Base-by-base conservation (phyloP, 164 flowering plant species). In the Macadamia tetraphylla region DNA sequence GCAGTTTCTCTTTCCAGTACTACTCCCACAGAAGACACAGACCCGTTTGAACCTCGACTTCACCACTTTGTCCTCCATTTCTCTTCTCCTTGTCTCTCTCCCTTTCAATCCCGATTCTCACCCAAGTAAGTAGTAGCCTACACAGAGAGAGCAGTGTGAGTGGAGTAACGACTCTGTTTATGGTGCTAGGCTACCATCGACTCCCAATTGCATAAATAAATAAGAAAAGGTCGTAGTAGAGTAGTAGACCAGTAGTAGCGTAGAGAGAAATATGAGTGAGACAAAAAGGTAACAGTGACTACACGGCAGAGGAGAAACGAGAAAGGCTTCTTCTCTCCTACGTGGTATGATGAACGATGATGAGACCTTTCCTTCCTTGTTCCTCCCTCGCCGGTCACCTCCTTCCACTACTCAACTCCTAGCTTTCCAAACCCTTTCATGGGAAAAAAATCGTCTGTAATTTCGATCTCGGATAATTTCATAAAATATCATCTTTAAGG, bases 1-100 rank as follows among this genome's bases (percentile, higher is more conserved):
- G 56, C 77, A 72, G 46, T 73, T 58, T 18, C 77, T 71, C 63
- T 77, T 80, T 14, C 83, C 80, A 46, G 69, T 58, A 67, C 81
- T 77, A 62, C 83, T 80, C n/a, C 83, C 83, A 63, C 82, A 79
- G 55, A 79, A 80, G 8, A 80, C 83, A 63, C 83, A 77, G 10
- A 77, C 73, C 40, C 79, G 73, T 62, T 71, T 80, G 70, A 80
- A 80, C 67, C 77, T 75, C 1, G 81, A 75, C 9, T 65, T 52
- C 29, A 29, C 61, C 29, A 31, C 55, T 23, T 30, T 29, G 30
- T 64, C 65, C 62, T 55, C 71, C 67, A 63, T 69, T 5, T 53
- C 51, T 66, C 58, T 31, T 68, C 68, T 60, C 49, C 35, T 55
- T 58, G 9, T 62, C 66, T 69, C 40, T 52, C 58, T 29, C 29